Evolutionary conservation across 495 filamentous ascomycete genomes (phyloP).

Genomic region (Trichoderma gamsii): DNA sequence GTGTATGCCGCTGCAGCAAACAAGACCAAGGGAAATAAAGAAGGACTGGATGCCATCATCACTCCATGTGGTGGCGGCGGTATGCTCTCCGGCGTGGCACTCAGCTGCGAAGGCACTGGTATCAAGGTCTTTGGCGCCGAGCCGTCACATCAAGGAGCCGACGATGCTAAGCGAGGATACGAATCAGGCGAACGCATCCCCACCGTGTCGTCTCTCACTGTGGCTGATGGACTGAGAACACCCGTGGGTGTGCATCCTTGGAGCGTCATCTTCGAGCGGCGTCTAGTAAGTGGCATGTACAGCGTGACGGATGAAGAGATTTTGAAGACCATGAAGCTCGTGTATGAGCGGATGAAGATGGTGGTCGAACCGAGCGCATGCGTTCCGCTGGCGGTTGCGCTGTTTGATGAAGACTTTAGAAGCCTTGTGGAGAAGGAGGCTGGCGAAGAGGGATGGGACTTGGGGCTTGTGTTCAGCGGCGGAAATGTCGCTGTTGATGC

Average conservation of each 20-base stretch:
- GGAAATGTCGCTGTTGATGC: slow-evolving; percentile 86
- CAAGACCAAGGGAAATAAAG: slow-evolving; percentile 18
- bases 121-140: slow-evolving; percentile 84
- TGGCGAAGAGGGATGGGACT: slow-evolving; percentile 72
- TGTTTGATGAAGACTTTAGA: slow-evolving; percentile 83
- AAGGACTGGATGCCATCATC: slow-evolving; percentile 67
- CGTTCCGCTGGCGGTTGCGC: slow-evolving; percentile 72
- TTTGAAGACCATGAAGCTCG: slow-evolving; percentile 64
- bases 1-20: slow-evolving; percentile 15
- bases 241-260: slow-evolving; percentile 75
- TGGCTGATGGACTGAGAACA: slow-evolving; percentile 86
- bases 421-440: slow-evolving; percentile 61
- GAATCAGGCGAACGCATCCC: slow-evolving; percentile 54
- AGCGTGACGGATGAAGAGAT: slow-evolving; percentile 80
- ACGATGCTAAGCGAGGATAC: slow-evolving; percentile 71
- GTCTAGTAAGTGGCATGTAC: slow-evolving; percentile 68
- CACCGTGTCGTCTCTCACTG: slow-evolving; percentile 66
- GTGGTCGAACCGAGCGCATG: slow-evolving; percentile 87
- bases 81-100: slow-evolving; percentile 74
- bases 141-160: slow-evolving; percentile 74
- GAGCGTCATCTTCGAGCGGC: slow-evolving; percentile 67
- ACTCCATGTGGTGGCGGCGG: slow-evolving; percentile 87
- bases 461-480: slow-evolving; percentile 81
- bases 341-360: slow-evolving; percentile 86
- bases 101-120: slow-evolving; percentile 61